Conservation (phyloP, 306 rosid species). For the Morella rubra region DNA sequence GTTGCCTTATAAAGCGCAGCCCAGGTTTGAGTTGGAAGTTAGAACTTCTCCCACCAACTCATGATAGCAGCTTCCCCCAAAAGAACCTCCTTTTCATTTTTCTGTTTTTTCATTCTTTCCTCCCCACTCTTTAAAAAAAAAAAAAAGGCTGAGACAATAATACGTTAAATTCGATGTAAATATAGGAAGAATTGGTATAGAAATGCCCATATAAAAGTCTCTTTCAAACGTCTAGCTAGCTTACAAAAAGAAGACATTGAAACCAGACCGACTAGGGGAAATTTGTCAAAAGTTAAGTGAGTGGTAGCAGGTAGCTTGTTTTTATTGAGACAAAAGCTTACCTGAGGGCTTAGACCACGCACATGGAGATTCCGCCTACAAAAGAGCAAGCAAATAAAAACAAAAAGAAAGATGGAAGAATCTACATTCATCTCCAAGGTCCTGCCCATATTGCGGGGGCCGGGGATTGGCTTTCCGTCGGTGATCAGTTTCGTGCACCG, state of each 20-base stretch:
- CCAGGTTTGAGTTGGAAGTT: neutral
- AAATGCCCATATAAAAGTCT: conserved; percentile 22
- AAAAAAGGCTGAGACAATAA: neutral
- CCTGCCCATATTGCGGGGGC: neutral
- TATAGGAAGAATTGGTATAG: neutral
- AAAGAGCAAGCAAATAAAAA: conserved; percentile 55
- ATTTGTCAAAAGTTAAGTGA: conserved; percentile 45
- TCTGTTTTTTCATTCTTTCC: neutral
- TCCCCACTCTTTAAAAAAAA: neutral
- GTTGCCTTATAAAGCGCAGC: neutral
- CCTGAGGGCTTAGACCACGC: conserved; percentile 34
- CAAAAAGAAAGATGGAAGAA: conserved; percentile 44
- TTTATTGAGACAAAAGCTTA: conserved; percentile 27
- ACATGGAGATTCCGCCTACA: conserved; percentile 35
- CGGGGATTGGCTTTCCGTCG: too few species aligned
- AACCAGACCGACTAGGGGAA: conserved; percentile 11
- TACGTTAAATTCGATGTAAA: conserved; percentile 7
- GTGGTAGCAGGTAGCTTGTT: conserved; percentile 66
- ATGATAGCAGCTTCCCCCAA: neutral
- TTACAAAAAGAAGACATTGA: neutral
- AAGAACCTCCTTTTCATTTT: neutral
- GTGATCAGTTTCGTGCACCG: neutral
- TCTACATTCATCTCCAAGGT: conserved; percentile 31
- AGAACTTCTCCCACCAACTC: conserved; percentile 17
- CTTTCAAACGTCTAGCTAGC: conserved; percentile 13